phyloP scores from a whole-genome alignment of 202 grass and related monocot genomes.

The Carex arenaria region DNA sequence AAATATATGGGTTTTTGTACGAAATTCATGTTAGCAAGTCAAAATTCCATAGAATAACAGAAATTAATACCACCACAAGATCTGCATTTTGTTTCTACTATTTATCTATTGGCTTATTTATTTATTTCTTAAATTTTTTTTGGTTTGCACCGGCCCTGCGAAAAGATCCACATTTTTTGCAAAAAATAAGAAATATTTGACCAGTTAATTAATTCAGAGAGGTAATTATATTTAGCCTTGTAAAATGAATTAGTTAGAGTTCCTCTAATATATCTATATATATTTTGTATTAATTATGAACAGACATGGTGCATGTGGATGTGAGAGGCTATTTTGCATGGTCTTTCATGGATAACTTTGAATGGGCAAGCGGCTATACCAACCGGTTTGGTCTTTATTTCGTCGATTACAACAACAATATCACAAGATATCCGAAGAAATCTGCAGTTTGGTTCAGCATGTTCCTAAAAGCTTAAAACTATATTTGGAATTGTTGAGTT shows the following conservation, averaged over 20 bases:
- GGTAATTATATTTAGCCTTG: background rate
- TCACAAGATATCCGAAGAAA: conserved; percentile 35
- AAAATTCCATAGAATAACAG: too few species aligned
- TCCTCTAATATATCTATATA: background rate
- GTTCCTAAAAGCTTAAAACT: conserved; percentile 26
- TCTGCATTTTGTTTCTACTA: too few species aligned
- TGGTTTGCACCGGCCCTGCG: background rate
- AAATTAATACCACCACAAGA: too few species aligned
- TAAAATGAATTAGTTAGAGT: background rate
- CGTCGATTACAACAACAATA: conserved; percentile 28
- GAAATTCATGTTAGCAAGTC: too few species aligned
- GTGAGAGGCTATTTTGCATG: conserved; percentile 43
- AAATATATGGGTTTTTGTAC: too few species aligned
- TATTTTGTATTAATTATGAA: background rate
- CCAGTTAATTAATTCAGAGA: background rate
- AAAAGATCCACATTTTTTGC: background rate
- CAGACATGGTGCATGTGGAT: conserved; percentile 18
- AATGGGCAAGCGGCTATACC: conserved; percentile 32
- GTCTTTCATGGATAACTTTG: conserved; percentile 52
- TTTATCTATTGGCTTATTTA: background rate
- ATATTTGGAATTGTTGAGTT: background rate
- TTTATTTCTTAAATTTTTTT: background rate
- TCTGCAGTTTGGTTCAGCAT: conserved; percentile 38
- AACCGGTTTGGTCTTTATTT: conserved; percentile 36
- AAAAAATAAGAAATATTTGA: background rate